phyloP scores from a whole-genome alignment of 1,284 basidiomycete genomes.

The Vanrija sp. region DNA sequence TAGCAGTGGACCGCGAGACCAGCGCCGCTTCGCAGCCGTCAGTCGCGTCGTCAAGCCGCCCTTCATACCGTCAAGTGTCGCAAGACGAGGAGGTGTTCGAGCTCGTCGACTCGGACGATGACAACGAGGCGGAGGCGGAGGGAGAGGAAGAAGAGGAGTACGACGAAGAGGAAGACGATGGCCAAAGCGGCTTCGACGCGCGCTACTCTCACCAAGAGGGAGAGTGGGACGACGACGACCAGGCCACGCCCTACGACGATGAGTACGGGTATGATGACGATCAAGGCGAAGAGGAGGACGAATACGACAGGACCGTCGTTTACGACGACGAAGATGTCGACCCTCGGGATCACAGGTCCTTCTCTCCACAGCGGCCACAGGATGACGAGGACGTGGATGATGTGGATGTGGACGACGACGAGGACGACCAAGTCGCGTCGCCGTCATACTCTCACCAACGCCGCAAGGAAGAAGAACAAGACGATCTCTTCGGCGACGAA shows the following conservation, averaged over 20 bases:
- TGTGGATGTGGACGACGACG: background rate
- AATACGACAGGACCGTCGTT: no score
- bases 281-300: background rate
- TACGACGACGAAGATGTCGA: no score
- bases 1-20: background rate
- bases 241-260: conserved; percentile 2
- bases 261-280: background rate
- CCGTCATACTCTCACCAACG: no score
- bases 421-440: background rate
- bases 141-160: conserved; percentile 1
- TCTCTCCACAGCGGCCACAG: no score
- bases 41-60: background rate
- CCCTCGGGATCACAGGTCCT: no score
- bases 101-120: conserved; percentile 6
- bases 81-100: conserved; percentile 1
- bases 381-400: conserved; percentile 4
- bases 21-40: no score
- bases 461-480: background rate
- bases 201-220: no score
- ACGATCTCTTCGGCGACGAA: no score
- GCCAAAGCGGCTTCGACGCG: no score
- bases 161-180: background rate
- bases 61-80: background rate
- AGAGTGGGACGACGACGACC: conserved; percentile 7
- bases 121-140: conserved; percentile 5